A percentile compares a stretch with the other conserved stretches of the same genome.
Evolutionary conservation across 768 basidiomycete species (phyloP).

Genomic region (Mycena filopes): DNA sequence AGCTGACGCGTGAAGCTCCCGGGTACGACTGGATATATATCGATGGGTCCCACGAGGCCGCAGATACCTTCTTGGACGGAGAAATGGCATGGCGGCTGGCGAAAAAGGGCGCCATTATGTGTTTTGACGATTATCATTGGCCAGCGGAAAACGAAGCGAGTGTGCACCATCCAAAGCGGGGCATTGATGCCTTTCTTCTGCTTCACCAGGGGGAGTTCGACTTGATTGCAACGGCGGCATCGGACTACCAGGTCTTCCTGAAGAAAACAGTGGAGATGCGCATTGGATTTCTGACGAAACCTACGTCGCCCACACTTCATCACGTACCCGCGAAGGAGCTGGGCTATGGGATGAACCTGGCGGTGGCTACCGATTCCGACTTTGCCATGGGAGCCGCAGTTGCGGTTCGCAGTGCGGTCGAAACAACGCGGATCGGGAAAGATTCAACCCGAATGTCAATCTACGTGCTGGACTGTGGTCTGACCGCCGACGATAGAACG

Average conservation of each 20-base stretch:
- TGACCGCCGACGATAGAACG: conserved; percentile 47
- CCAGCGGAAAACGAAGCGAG: conserved; percentile 57
- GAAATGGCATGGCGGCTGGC: conserved; percentile 69
- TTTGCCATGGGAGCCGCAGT: conserved; percentile 63
- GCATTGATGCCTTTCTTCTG: conserved; percentile 63
- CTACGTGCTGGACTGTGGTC: conserved; percentile 62
- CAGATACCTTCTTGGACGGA: conserved; percentile 70
- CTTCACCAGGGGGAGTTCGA: conserved; percentile 63
- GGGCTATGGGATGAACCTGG: conserved; percentile 61
- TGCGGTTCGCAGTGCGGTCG: conserved; percentile 51
- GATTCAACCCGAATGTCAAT: conserved; percentile 54
- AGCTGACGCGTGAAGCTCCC: conserved; percentile 43
- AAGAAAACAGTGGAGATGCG: conserved; percentile 62
- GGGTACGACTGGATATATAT: conserved; percentile 72
- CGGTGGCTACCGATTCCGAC: conserved; percentile 51
- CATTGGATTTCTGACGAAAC: conserved; percentile 56
- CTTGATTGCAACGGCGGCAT: conserved; percentile 36
- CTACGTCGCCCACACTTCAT: conserved; percentile 25
- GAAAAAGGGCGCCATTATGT: conserved; percentile 58
- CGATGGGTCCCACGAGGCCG: conserved; percentile 68
- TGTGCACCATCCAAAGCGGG: conserved; percentile 64
- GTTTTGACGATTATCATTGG: conserved; percentile 72
- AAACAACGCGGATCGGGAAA: conserved; percentile 31
- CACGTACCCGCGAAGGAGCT: conserved; percentile 36
- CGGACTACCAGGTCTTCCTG: conserved; percentile 63